Conservation (phyloP, 306 rosid genomes). For the Erythrophleum fordii region DNA sequence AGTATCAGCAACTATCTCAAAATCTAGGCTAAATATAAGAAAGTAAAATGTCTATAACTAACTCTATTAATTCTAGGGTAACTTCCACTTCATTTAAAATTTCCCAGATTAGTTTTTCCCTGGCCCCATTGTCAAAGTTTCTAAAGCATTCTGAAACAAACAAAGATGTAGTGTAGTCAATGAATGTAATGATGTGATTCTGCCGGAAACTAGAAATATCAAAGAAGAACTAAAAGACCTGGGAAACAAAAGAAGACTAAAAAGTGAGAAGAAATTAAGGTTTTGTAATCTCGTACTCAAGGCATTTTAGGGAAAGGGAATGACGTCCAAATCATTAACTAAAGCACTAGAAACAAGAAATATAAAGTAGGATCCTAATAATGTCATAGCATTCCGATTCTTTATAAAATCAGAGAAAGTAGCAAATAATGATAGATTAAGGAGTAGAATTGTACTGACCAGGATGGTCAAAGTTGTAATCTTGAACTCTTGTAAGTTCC, state of each 20-base stretch:
- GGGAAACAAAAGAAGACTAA: not conserved
- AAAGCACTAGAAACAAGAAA: not conserved
- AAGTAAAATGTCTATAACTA: constrained; percentile 11
- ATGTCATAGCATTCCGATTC: not conserved
- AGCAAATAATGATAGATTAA: constrained; percentile 14
- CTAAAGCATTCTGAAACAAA: constrained; percentile 23
- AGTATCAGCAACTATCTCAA: constrained; percentile 20
- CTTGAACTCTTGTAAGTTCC: constrained; percentile 76
- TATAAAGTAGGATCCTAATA: not conserved
- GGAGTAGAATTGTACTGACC: constrained; percentile 60
- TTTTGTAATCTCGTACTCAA: constrained; percentile 24
- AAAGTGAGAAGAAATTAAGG: not conserved
- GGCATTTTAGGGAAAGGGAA: not conserved
- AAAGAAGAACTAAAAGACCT: constrained; percentile 24
- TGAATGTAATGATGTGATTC: constrained; percentile 26
- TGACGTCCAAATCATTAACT: not conserved
- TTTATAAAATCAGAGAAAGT: constrained; percentile 12
- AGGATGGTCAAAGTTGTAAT: constrained; percentile 98
- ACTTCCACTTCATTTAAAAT: constrained; percentile 15
- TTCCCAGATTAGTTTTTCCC: not conserved
- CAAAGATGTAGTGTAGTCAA: constrained; percentile 9
- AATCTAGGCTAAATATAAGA: constrained; percentile 22
- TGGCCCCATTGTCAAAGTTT: constrained; percentile 4
- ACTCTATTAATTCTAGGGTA: constrained; percentile 1
- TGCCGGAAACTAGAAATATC: not conserved